Conservation (phyloP, 306 rosid genomes). For the Erythrophleum fordii region DNA sequence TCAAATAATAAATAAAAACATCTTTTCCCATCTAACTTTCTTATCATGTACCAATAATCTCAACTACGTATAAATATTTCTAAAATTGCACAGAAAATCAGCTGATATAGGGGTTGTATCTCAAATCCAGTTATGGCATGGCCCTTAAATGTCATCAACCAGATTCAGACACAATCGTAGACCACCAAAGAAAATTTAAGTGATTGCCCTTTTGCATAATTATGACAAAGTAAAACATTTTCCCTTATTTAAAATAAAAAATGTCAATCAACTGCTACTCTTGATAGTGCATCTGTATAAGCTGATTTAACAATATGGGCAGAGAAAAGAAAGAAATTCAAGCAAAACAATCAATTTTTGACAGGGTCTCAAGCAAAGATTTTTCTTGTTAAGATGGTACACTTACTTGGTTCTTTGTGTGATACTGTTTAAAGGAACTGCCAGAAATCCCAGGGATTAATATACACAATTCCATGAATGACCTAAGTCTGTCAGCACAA, state of each 20-base stretch:
- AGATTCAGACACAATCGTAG: not conserved
- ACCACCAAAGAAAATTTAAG: not conserved
- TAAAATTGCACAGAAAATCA: not conserved
- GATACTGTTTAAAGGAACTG: constrained; percentile 58
- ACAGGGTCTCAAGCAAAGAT: constrained; percentile 19
- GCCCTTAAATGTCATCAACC: too few relatives aligned
- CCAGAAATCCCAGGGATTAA: constrained; percentile 80
- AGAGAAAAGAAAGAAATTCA: constrained; percentile 3
- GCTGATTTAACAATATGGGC: not conserved
- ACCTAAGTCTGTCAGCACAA: constrained; percentile 75
- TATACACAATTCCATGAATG: constrained; percentile 94
- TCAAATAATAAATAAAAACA: not conserved
- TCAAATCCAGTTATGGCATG: too few relatives aligned
- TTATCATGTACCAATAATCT: not conserved
- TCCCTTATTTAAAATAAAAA: constrained; percentile 13
- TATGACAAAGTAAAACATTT: not conserved
- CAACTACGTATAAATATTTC: not conserved
- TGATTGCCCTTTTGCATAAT: not conserved
- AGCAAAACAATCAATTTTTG: constrained; percentile 33
- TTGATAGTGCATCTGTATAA: not conserved
- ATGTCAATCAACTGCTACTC: not conserved
- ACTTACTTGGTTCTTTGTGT: constrained; percentile 57
- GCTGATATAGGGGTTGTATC: not conserved
- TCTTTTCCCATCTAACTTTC: not conserved
- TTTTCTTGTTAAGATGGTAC: constrained; percentile 28